Conservation (phyloP, 2,329 filamentous ascomycete genomes). For the Westerdykella aurantiaca region DNA sequence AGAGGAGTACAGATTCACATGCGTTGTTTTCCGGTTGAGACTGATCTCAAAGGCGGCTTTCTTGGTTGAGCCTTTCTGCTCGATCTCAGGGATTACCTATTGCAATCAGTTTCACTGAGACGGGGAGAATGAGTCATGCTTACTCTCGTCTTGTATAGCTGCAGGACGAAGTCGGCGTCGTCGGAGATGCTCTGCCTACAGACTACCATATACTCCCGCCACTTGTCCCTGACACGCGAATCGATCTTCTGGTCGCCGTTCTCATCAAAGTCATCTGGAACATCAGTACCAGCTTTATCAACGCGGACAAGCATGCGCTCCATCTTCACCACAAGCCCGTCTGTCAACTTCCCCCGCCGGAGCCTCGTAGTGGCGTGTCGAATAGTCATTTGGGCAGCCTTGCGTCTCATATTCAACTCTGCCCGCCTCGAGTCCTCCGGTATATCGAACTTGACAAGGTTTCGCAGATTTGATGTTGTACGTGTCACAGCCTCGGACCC, state of each 20-base stretch:
- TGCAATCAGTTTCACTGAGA: not conserved
- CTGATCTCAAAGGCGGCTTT: slow-evolving; percentile 54
- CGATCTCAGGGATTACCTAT: slow-evolving; percentile 55
- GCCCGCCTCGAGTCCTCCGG: slow-evolving; percentile 37
- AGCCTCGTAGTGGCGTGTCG: slow-evolving; percentile 31
- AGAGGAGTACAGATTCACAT: slow-evolving; percentile 59
- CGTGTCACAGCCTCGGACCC: slow-evolving; percentile 14
- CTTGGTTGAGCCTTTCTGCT: slow-evolving; percentile 48
- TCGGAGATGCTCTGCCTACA: slow-evolving; percentile 54
- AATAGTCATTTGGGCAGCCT: slow-evolving; percentile 36
- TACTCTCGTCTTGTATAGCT: slow-evolving; percentile 56
- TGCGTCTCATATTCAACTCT: slow-evolving; percentile 36
- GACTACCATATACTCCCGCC: slow-evolving; percentile 59
- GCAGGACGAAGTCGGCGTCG: slow-evolving; percentile 51
- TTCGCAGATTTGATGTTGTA: slow-evolving; percentile 27
- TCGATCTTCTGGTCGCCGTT: slow-evolving; percentile 56
- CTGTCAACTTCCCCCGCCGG: slow-evolving; percentile 39
- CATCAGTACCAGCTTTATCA: slow-evolving; percentile 48
- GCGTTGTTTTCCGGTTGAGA: slow-evolving; percentile 48
- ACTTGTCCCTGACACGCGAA: slow-evolving; percentile 56
- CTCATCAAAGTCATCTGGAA: slow-evolving; percentile 59
- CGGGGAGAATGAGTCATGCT: slow-evolving; percentile 5
- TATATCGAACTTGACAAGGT: slow-evolving; percentile 40
- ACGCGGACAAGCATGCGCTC: slow-evolving; percentile 63
- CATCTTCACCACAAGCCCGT: slow-evolving; percentile 61